These are phyloP conservation scores for Flaveria sonorensis DNA, from an alignment of 129 eudicot genomes.

Conservation along the genomic window DNA sequence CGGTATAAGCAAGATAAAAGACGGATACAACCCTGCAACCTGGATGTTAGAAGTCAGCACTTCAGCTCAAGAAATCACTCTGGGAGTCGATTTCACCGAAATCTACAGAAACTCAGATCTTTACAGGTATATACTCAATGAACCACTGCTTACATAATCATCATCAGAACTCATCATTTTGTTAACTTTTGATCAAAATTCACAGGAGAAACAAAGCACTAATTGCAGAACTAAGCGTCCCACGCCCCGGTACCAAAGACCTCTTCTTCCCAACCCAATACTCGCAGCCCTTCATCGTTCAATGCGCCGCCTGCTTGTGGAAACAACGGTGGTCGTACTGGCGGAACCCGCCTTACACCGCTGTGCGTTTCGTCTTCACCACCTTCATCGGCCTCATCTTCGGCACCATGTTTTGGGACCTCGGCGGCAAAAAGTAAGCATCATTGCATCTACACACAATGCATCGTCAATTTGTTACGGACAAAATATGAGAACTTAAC, in stretches of 20 bases:
- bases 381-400: conserved; percentile 64
- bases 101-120: conserved; percentile 16
- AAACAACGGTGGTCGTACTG: conserved; percentile 85
- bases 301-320: conserved; percentile 84
- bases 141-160: background rate
- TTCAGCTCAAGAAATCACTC: conserved; percentile 9
- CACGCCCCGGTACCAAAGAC: conserved; percentile 30
- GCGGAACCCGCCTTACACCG: conserved; percentile 85
- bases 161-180: background rate
- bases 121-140: conserved; percentile 3
- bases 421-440: conserved; percentile 66
- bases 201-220: conserved; percentile 29
- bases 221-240: conserved; percentile 30
- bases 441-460: too few species aligned
- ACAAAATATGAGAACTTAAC: too few species aligned
- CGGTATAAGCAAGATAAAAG: conserved; percentile 17
- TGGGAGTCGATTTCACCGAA: conserved; percentile 6
- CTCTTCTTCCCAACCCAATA: conserved; percentile 47
- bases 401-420: conserved; percentile 82
- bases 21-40: conserved; percentile 9
- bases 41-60: conserved; percentile 25
- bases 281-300: conserved; percentile 63
- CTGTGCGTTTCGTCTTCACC: conserved; percentile 78
- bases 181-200: background rate
- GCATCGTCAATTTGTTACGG: too few species aligned